A percentile compares a stretch with the other conserved stretches of the same genome.
phyloP scores from a whole-genome alignment of 345 rosid genomes.

The Syzygium aqueum region DNA sequence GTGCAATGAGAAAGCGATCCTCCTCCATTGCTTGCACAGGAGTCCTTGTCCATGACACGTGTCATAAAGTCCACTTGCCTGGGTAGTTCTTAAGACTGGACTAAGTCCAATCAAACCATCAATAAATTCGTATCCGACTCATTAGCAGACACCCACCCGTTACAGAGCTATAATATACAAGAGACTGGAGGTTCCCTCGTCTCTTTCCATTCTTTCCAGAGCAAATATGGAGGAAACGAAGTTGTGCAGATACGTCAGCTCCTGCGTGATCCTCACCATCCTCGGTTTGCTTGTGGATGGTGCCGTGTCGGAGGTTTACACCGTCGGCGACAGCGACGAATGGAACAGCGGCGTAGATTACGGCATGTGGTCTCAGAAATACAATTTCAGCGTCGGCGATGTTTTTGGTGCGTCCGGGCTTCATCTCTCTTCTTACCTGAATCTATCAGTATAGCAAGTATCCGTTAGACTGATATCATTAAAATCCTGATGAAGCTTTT shows the following conservation, averaged over 20 bases:
- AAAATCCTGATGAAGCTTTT: background rate
- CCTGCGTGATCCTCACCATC: background rate
- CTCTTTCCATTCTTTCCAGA: background rate
- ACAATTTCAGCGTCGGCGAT: slow-evolving; percentile 42
- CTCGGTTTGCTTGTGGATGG: background rate
- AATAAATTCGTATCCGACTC: background rate
- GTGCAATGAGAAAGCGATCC: background rate
- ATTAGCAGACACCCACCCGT: background rate
- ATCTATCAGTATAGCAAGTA: background rate
- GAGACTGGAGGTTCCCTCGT: background rate
- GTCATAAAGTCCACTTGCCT: background rate
- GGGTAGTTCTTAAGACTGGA: background rate
- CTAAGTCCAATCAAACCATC: background rate
- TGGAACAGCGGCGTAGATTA: slow-evolving; percentile 28
- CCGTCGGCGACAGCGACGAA: slow-evolving; percentile 28
- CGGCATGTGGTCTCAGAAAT: slow-evolving; percentile 28
- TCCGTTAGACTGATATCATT: background rate
- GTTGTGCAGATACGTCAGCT: background rate
- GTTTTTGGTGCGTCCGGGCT: slow-evolving; percentile 23
- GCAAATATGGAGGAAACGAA: background rate
- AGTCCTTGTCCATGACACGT: background rate
- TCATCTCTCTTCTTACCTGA: background rate
- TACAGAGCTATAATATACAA: background rate
- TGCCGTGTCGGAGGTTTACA: slow-evolving; percentile 21
- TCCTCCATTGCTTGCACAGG: background rate